Percentiles rank a stretch among this genome's conserved stretches.
These are phyloP conservation scores for Aspergillus sergii DNA, from an alignment of 2,329 filamentous ascomycete genomes.

Conservation along the genomic window DNA sequence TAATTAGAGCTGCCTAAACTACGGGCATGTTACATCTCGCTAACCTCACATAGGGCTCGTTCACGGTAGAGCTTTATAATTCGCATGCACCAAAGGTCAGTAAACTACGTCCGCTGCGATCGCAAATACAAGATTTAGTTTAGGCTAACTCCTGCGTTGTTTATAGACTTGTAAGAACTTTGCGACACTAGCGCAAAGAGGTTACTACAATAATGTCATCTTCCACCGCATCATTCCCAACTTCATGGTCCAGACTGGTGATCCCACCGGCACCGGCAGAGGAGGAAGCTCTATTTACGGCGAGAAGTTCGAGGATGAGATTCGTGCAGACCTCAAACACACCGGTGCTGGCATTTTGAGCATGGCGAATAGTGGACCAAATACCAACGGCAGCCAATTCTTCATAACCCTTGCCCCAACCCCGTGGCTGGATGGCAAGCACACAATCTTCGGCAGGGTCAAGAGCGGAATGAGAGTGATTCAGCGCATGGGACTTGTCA, in stretches of 20 bases:
- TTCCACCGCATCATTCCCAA: slow-evolving; percentile 95
- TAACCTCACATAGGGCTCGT: slow-evolving; percentile 64
- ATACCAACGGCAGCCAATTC: slow-evolving; percentile 95
- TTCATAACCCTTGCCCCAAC: slow-evolving; percentile 94
- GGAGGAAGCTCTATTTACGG: slow-evolving; percentile 90
- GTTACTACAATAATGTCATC: slow-evolving; percentile 83
- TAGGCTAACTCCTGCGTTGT: slow-evolving; percentile 19
- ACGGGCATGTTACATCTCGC: not conserved
- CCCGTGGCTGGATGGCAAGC: slow-evolving; percentile 95
- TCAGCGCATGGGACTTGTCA: slow-evolving; percentile 83
- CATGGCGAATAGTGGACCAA: slow-evolving; percentile 93
- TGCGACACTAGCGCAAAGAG: slow-evolving; percentile 72
- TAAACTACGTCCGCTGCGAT: not conserved
- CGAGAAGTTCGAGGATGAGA: slow-evolving; percentile 93
- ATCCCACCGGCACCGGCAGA: slow-evolving; percentile 89
- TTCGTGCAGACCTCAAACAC: slow-evolving; percentile 76
- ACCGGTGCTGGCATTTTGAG: slow-evolving; percentile 90
- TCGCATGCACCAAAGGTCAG: slow-evolving; percentile 74
- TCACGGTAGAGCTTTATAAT: slow-evolving; percentile 88
- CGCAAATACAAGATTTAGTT: not conserved
- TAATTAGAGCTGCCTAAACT: slow-evolving; percentile 40
- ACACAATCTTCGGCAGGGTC: slow-evolving; percentile 93
- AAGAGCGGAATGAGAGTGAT: slow-evolving; percentile 82
- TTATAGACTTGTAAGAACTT: slow-evolving; percentile 82
- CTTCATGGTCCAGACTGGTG: slow-evolving; percentile 96